Conservation (phyloP, 306 rosid genomes). For the Gillenia trifoliata region DNA sequence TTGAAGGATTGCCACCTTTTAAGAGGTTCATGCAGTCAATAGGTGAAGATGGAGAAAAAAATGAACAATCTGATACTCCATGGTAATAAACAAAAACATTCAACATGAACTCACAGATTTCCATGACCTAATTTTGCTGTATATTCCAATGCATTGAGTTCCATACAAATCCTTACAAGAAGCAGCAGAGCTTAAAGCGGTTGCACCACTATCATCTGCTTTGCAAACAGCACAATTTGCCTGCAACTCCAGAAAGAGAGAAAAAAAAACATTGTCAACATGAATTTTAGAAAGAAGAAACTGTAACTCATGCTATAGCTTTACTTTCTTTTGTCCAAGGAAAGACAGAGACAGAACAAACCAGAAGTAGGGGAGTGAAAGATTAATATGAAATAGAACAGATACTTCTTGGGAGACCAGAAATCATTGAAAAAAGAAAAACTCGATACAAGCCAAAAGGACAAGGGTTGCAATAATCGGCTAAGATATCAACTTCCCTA, state of each 20-base stretch:
- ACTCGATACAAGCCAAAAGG: neutral
- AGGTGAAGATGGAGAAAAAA: neutral
- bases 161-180: conserved; percentile 92
- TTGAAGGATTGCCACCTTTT: conserved; percentile 90
- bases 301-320: neutral
- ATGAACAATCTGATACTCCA: neutral
- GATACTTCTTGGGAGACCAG: neutral
- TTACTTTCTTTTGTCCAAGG: neutral
- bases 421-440: neutral
- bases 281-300: neutral
- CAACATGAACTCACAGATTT: conserved; percentile 70
- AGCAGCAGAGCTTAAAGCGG: conserved; percentile 79
- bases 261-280: neutral
- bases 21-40: neutral
- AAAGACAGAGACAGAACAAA: neutral
- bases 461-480: neutral
- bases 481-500: neutral
- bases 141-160: conserved; percentile 79
- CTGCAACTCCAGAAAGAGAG: conserved; percentile 29
- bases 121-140: conserved; percentile 91
- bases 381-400: neutral
- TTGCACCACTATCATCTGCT: conserved; percentile 79
- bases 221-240: conserved; percentile 91
- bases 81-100: neutral
- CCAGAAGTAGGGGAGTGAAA: neutral